A percentile compares a stretch with the other conserved stretches of the same genome.
Evolutionary conservation across 1,139 yeast genomes (phyloP).

Genomic region (Kodamaea plutei): DNA sequence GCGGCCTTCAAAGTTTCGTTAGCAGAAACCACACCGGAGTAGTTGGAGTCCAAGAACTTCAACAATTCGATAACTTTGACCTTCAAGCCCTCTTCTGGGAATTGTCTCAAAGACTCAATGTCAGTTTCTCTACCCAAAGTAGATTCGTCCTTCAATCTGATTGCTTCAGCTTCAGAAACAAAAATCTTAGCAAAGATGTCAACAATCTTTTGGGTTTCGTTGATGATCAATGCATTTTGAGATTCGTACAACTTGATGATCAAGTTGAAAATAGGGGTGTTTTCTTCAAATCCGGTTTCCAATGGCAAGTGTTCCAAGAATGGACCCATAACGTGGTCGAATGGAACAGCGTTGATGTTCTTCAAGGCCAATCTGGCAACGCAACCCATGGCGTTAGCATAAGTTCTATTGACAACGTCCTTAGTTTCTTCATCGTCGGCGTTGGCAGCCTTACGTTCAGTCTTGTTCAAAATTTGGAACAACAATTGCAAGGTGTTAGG

Average conservation of each 20-base stretch:
- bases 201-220: slow-evolving; percentile 60
- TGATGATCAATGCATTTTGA: slow-evolving; percentile 53
- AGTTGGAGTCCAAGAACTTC: slow-evolving; percentile 61
- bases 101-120: slow-evolving; percentile 73
- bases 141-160: slow-evolving; percentile 63
- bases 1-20: slow-evolving; percentile 45
- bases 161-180: slow-evolving; percentile 66
- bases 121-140: slow-evolving; percentile 83
- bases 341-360: slow-evolving; percentile 69
- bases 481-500: slow-evolving; percentile 69
- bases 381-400: slow-evolving; percentile 96
- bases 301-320: slow-evolving; percentile 80
- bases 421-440: slow-evolving; percentile 74
- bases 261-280: slow-evolving; percentile 81
- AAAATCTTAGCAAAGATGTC: slow-evolving; percentile 69
- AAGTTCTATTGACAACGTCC: slow-evolving; percentile 78
- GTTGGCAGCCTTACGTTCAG: slow-evolving; percentile 62
- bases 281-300: slow-evolving; percentile 86
- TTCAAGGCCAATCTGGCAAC: slow-evolving; percentile 87
- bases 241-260: slow-evolving; percentile 67
- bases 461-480: slow-evolving; percentile 74
- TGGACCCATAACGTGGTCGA: slow-evolving; percentile 74
- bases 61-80: slow-evolving; percentile 63
- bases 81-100: slow-evolving; percentile 64
- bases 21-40: slow-evolving; percentile 16